Evolutionary conservation across 192 early-diverging fungal species (phyloP), one percentile per base, ranked within the genome.

Genomic region (Lunasporangiospora selenospora): DNA sequence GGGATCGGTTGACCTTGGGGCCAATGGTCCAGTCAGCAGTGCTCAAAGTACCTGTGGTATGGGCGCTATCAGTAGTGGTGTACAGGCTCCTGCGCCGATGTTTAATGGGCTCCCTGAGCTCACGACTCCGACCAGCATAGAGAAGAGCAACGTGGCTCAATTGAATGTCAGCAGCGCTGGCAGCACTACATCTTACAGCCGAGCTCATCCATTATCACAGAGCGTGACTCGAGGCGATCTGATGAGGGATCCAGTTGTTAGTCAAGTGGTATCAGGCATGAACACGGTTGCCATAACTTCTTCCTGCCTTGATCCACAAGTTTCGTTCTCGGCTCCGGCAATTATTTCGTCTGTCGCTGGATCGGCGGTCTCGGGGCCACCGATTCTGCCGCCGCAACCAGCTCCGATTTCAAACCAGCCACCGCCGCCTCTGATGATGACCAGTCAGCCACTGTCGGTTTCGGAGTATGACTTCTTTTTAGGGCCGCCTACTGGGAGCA

Each of bases 141-240:
- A 29, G 21, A 42, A 11, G n/a, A 37, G 19, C 27, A 39, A 18
- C 16, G 12, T 48, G 32, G 44, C 44, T 29, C 50, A 54, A 37
- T 4, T 9, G 7, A 51, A 34, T 30, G 12, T 33, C 29, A 19
- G 31, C 32, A 15, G 30, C 18, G 21, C 23, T 21, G 45, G 19
- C 18, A 30, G 47, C 26, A 23, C 42, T 37, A 16, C 42, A 2
- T 39, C 11, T 1, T 19, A 32, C 10, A 44, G 23, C 40, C 39
- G 49, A 32, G 26, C 34, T 24, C 59, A 62, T 44, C 59, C 67
- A 1, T 36, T 71, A 15, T 38, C 67, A 6, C 67, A 71, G 40
- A 71, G 57, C 42, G 1, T 71, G 53, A 62, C 59, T 0, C 52
- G 59, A 2, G 47, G 43, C 42, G 67, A 71, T 1, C 53, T 71